Conservation (phyloP, 1,284 basidiomycete genomes). For the Tilletia horrida region DNA sequence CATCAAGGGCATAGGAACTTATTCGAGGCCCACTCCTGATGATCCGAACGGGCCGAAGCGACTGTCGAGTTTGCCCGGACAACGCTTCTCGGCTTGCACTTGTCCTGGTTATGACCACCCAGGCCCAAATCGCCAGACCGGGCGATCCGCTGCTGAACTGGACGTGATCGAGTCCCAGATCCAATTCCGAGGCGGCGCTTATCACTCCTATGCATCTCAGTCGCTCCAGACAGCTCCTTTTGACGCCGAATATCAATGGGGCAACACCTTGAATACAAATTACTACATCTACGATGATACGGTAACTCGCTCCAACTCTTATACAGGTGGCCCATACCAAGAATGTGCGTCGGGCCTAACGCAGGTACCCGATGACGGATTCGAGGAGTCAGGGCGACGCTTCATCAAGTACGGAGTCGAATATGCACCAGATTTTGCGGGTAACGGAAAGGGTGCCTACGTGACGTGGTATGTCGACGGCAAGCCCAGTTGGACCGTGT, state of each 20-base stretch:
- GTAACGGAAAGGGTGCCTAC: conserved; percentile 17
- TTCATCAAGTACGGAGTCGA: conserved; percentile 2
- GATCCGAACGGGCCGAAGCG: conserved; percentile 17
- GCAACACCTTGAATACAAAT: conserved; percentile 25
- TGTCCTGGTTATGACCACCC: conserved; percentile 27
- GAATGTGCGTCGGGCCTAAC: not conserved
- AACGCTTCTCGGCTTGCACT: conserved; percentile 26
- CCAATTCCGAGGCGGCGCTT: conserved; percentile 17
- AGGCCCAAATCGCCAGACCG: conserved; percentile 24
- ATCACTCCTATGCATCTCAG: conserved; percentile 20
- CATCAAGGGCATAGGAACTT: conserved; percentile 21
- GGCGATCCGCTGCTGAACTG: conserved; percentile 25
- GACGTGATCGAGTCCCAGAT: conserved; percentile 28
- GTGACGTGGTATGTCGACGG: conserved; percentile 31
- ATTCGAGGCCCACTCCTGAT: conserved; percentile 25
- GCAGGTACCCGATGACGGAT: not conserved
- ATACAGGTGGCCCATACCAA: conserved; percentile 36
- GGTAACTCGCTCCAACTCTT: conserved; percentile 43
- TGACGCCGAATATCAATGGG: conserved; percentile 38
- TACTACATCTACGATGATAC: conserved; percentile 38
- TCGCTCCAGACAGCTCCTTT: conserved; percentile 25
- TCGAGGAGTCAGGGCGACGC: not conserved
- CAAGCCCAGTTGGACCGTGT: conserved; percentile 24
- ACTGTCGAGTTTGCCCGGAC: conserved; percentile 26
- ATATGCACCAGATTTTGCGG: conserved; percentile 22